Evolutionary conservation across 129 eudicot species (phyloP).

Genomic region (Solidago caesia): DNA sequence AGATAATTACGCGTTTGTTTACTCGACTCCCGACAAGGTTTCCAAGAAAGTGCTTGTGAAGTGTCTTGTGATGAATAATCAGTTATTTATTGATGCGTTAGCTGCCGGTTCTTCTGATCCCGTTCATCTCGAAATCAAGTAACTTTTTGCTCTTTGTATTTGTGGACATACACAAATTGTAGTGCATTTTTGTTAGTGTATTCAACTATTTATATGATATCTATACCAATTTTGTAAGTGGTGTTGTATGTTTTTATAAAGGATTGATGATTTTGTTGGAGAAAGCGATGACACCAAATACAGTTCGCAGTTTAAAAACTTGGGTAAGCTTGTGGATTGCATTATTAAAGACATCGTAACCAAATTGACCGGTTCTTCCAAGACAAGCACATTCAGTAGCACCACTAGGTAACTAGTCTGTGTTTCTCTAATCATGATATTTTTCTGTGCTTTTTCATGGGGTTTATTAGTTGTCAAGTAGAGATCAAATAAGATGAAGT

Average conservation of each 20-base stretch:
- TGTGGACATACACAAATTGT: background rate
- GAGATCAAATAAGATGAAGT: background rate
- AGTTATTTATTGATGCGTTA: conserved; percentile 62
- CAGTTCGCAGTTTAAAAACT: conserved; percentile 62
- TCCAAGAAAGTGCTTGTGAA: conserved; percentile 69
- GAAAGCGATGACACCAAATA: conserved; percentile 55
- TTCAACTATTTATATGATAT: background rate
- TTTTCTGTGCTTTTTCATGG: background rate
- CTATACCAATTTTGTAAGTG: background rate
- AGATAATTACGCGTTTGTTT: conserved; percentile 78
- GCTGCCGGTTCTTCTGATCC: conserved; percentile 53
- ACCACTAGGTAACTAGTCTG: conserved; percentile 42
- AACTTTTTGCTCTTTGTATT: background rate
- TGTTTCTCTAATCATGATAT: background rate
- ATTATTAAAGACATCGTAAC: conserved; percentile 42
- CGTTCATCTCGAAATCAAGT: conserved; percentile 70
- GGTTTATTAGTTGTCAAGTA: background rate
- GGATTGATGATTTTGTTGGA: conserved; percentile 61
- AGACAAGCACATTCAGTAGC: conserved; percentile 32
- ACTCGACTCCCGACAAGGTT: conserved; percentile 48
- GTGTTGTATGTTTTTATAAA: conserved; percentile 24
- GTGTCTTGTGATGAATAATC: conserved; percentile 70
- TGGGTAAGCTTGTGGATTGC: conserved; percentile 60
- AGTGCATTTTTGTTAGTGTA: background rate
- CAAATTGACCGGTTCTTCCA: conserved; percentile 46